These are phyloP conservation scores for Aspergillus carbonarius DNA, from an alignment of 2,329 filamentous ascomycete species.

Conservation along the genomic window DNA sequence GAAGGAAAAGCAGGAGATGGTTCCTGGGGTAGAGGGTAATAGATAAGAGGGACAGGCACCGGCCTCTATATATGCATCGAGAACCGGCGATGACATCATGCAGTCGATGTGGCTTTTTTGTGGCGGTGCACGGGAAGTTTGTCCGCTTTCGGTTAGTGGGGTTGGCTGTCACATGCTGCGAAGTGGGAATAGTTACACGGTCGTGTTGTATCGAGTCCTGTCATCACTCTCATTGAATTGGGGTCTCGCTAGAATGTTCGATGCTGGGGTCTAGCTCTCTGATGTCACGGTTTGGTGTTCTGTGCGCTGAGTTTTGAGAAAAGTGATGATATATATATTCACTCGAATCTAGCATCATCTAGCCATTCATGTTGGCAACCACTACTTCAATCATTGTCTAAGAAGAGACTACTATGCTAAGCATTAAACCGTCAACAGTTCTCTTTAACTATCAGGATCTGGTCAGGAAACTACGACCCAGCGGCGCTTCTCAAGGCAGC, in stretches of 20 bases:
- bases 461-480: not conserved
- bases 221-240: no score
- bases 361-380: not conserved
- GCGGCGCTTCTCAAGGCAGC: not conserved
- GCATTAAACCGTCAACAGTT: not conserved
- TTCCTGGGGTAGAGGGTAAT: not conserved
- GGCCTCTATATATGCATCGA: not conserved
- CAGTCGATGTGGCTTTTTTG: not conserved
- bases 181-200: no score
- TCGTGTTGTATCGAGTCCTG: no score
- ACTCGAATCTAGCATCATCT: no score
- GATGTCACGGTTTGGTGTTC: no score
- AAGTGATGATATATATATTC: no score
- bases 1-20: not conserved
- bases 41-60: not conserved
- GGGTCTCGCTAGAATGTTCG: no score
- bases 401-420: not conserved
- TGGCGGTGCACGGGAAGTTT: not conserved
- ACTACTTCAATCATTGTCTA: not conserved
- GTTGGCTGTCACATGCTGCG: not conserved
- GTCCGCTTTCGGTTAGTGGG: not conserved
- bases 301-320: no score
- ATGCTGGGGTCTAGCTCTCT: no score
- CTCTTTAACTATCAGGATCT: no score
- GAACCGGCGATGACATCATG: not conserved